These are phyloP conservation scores for Anaeromyces robustus DNA, from an alignment of 192 early-diverging fungal species.

Conservation along the genomic window DNA sequence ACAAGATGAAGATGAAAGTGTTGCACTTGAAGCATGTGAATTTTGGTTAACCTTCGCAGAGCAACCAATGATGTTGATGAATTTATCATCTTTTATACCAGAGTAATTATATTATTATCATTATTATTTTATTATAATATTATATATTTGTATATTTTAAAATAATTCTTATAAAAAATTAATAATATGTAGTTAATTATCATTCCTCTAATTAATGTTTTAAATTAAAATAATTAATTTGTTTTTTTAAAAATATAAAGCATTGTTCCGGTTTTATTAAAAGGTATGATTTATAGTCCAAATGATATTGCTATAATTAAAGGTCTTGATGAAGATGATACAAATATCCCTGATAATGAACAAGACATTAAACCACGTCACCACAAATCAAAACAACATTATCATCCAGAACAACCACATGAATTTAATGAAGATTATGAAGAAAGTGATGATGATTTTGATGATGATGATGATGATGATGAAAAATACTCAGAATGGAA, in stretches of 20 bases:
- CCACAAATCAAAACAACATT: constrained; percentile 68
- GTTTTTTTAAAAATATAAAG: constrained; percentile 30
- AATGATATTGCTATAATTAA: constrained; percentile 65
- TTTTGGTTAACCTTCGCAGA: constrained; percentile 98
- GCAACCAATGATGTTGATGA: constrained; percentile 58
- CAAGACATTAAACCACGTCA: constrained; percentile 92
- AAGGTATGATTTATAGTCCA: constrained; percentile 92
- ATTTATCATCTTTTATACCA: constrained; percentile 19
- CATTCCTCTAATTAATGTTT: too few relatives aligned
- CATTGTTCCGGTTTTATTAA: constrained; percentile 80
- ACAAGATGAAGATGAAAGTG: constrained; percentile 63
- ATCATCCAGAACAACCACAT: constrained; percentile 28
- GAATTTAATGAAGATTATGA: constrained; percentile 29
- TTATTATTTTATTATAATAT: too few relatives aligned
- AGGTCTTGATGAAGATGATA: constrained; percentile 62
- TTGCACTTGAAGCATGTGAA: constrained; percentile 97
- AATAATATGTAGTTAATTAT: too few relatives aligned
- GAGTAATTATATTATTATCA: too few relatives aligned
- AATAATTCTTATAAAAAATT: too few relatives aligned
- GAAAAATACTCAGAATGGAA: constrained; percentile 88
- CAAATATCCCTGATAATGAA: constrained; percentile 66
- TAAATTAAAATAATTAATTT: constrained; percentile 1
- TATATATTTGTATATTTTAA: too few relatives aligned
- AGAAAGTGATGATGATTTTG: constrained; percentile 70
- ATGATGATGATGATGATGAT: constrained; percentile 73